Base-by-base conservation (phyloP, 2,329 filamentous ascomycete species). In the Fusarium sp. region DNA sequence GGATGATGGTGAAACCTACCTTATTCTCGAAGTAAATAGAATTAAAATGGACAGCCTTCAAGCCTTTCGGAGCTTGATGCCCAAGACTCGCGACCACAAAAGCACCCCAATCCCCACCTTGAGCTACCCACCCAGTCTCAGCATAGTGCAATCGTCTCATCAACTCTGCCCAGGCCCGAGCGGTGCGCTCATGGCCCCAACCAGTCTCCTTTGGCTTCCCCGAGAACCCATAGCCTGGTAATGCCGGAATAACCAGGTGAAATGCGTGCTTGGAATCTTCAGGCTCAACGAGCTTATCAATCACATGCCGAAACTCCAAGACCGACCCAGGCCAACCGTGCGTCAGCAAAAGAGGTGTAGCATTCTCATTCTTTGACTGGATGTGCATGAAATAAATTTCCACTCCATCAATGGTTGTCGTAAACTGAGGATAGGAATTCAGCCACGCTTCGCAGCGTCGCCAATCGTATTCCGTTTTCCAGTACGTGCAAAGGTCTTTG, bases 31-130 rank as follows among this genome's bases (percentile, higher is more conserved):
- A 66, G 20, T 58, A 66, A 4, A 63, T 47, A 8, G 63, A 66
- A 25, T 66, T 66, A 6, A 66, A 44, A 40, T 66, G 63, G n/a
- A 63, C n/a, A 18, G 59, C n/a, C n/a, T 32, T 66, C 4, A 66
- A 18, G 10, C 63, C 63, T 20, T 53, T 49, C 1, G 63, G 63
- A 25, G 25, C 52, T 58, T 66, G 59, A 10, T 63, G n/a, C 0
- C 63, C 63, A 9, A 66, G 30, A 8, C 46, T 43, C 0, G 46
- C 63, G 4, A 30, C 32, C 6, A 66, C 63, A 5, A 58, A 50
- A 32, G 59, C 63, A 42, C 63, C 63, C 63, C 63, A 66, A 25
- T 66, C 63, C 0, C 63, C 63, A 7, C 63, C 63, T 47, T 66
- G 63, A n/a, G 63, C 63, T 1, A 29, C 32, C 63, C 63, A 66